These are phyloP conservation scores for Tolypocladium pustulatum DNA, from an alignment of 2,329 filamentous ascomycete genomes.

Conservation along the genomic window DNA sequence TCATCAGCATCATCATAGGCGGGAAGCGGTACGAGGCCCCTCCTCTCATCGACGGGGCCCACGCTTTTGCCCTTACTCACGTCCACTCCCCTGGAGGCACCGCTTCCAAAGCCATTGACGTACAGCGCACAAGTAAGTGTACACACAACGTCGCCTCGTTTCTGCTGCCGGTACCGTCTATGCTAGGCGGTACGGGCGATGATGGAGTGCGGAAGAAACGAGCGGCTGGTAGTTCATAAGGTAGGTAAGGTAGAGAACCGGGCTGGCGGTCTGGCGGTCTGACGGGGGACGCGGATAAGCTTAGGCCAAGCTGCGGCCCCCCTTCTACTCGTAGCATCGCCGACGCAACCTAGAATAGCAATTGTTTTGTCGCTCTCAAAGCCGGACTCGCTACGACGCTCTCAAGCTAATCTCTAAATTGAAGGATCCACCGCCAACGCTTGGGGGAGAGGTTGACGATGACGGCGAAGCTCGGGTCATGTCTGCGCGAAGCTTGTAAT, in stretches of 20 bases:
- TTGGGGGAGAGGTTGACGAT: not conserved
- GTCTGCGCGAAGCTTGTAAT: not conserved
- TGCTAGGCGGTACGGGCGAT: too few species aligned
- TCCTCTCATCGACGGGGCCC: not conserved
- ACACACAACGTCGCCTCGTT: too few species aligned
- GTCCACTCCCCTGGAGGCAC: not conserved
- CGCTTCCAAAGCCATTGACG: not conserved
- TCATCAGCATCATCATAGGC: not conserved
- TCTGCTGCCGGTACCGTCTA: too few species aligned
- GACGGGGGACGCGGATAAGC: not conserved
- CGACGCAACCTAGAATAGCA: not conserved
- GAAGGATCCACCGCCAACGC: not conserved
- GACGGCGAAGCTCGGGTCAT: not conserved
- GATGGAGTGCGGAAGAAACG: too few species aligned
- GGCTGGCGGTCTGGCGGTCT: not conserved
- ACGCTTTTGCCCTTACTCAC: not conserved
- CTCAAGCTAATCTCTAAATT: not conserved
- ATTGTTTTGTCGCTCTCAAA: not conserved
- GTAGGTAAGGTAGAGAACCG: too few species aligned
- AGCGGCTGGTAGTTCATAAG: too few species aligned
- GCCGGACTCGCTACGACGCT: too few species aligned
- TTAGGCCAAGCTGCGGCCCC: not conserved
- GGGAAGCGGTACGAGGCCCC: too few species aligned
- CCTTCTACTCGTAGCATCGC: too few species aligned
- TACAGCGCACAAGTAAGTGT: not conserved